Evolutionary conservation across 2,329 filamentous ascomycete genomes (phyloP).

Genomic region (Botrytis porri): DNA sequence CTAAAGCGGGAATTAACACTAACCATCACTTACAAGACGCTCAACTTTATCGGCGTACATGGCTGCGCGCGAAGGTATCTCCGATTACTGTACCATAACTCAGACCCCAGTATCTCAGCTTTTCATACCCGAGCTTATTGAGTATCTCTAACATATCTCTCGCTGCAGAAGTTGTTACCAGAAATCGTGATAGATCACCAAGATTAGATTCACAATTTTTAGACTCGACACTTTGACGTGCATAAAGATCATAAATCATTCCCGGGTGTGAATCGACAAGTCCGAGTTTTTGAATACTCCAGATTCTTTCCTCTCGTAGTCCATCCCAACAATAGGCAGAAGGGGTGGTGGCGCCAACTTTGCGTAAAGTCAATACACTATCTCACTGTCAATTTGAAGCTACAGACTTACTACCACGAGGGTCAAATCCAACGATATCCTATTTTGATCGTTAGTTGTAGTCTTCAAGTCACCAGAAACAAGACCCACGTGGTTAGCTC

Average conservation of each 20-base stretch:
- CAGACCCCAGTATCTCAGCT: slow-evolving; percentile 49
- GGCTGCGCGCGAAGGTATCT: slow-evolving; percentile 44
- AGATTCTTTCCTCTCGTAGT: slow-evolving; percentile 43
- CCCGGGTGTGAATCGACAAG: slow-evolving; percentile 49
- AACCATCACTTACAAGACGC: slow-evolving; percentile 40
- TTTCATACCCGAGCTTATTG: slow-evolving; percentile 32
- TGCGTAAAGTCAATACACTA: neutral
- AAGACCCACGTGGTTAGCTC: neutral
- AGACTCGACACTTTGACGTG: slow-evolving; percentile 32
- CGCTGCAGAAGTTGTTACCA: slow-evolving; percentile 26
- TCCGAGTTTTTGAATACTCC: slow-evolving; percentile 46
- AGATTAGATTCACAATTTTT: neutral
- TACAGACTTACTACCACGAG: slow-evolving; percentile 41
- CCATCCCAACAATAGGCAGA: slow-evolving; percentile 49
- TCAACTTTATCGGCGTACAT: slow-evolving; percentile 44
- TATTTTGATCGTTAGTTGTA: slow-evolving; percentile 27
- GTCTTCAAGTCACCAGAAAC: neutral
- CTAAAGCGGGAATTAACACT: neutral
- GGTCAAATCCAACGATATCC: slow-evolving; percentile 52
- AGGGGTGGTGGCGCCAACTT: slow-evolving; percentile 45
- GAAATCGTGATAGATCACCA: slow-evolving; percentile 3
- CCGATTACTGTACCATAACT: slow-evolving; percentile 49
- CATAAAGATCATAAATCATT: slow-evolving; percentile 47
- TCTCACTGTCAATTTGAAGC: neutral
- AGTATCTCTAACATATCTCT: slow-evolving; percentile 39